phyloP scores from a whole-genome alignment of 805 yeast species.

The Candida verbasci region DNA sequence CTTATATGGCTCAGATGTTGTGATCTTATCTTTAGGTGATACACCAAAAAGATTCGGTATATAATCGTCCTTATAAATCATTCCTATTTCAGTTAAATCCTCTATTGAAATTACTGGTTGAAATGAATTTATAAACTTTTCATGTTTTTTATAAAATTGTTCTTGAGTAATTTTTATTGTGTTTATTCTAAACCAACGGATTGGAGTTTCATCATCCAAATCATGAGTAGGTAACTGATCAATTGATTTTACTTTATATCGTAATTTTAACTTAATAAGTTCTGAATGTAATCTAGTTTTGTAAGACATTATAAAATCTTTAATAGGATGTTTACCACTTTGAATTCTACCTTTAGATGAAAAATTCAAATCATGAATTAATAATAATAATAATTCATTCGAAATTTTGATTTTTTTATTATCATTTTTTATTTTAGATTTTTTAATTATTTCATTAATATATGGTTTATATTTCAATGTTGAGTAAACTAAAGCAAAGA shows the following conservation, averaged over 20 bases:
- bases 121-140: conserved; percentile 35
- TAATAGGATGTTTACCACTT: conserved; percentile 82
- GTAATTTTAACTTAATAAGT: conserved; percentile 69
- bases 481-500: conserved; percentile 78
- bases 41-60: conserved; percentile 80
- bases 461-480: conserved; percentile 68
- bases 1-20: conserved; percentile 63
- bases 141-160: conserved; percentile 31
- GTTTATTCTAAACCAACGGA: conserved; percentile 78
- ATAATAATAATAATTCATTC: conserved; percentile 51
- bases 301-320: conserved; percentile 73
- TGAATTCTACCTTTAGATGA: conserved; percentile 77
- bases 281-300: conserved; percentile 83
- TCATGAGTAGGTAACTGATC: conserved; percentile 39
- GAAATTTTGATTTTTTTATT: conserved; percentile 44
- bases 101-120: conserved; percentile 42
- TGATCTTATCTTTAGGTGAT: conserved; percentile 68
- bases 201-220: conserved; percentile 56
- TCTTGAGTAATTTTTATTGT: conserved; percentile 46
- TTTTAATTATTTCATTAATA: conserved; percentile 57
- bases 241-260: conserved; percentile 56
- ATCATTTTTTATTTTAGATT: conserved; percentile 58
- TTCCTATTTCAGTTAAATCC: conserved; percentile 39
- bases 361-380: conserved; percentile 79
- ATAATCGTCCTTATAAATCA: conserved; percentile 66